Percentiles rank a stretch among this genome's conserved stretches.
Evolutionary conservation across 805 yeast genomes (phyloP).

Genomic region (Dipodascus albidus): DNA sequence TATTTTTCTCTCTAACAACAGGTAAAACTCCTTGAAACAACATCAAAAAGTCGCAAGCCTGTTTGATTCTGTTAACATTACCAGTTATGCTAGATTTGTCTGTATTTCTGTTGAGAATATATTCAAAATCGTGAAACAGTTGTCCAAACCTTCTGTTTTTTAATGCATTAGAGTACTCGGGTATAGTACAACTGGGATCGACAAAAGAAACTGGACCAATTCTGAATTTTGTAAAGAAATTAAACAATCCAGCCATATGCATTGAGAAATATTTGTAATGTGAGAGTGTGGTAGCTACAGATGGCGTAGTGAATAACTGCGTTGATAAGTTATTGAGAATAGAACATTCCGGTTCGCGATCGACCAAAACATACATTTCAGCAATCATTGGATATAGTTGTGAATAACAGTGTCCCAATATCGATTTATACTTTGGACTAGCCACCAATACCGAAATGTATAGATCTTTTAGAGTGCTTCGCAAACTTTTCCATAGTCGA

Average conservation of each 20-base stretch:
- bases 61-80: slow-evolving; percentile 37
- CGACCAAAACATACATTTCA: slow-evolving; percentile 58
- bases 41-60: slow-evolving; percentile 52
- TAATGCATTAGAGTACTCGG: slow-evolving; percentile 32
- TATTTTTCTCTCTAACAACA: slow-evolving; percentile 57
- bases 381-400: slow-evolving; percentile 70
- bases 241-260: slow-evolving; percentile 50
- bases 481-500: slow-evolving; percentile 55
- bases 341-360: slow-evolving; percentile 81
- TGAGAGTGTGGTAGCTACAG: slow-evolving; percentile 53
- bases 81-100: slow-evolving; percentile 37
- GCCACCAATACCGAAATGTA: slow-evolving; percentile 56
- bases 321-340: slow-evolving; percentile 63
- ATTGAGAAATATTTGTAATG: slow-evolving; percentile 53
- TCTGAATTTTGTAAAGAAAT: slow-evolving; percentile 45
- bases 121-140: slow-evolving; percentile 67
- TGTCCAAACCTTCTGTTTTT: slow-evolving; percentile 71
- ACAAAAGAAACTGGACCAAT: slow-evolving; percentile 35
- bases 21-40: slow-evolving; percentile 74
- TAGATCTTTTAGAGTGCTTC: slow-evolving; percentile 49
- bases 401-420: slow-evolving; percentile 69
- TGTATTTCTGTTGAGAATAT: slow-evolving; percentile 59
- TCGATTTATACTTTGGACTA: slow-evolving; percentile 40
- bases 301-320: slow-evolving; percentile 84
- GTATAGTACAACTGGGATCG: slow-evolving; percentile 19